Percentiles rank a stretch among this genome's conserved stretches.
These are phyloP conservation scores for Colletotrichum siamense DNA, from an alignment of 2,329 filamentous ascomycete species.

Conservation along the genomic window DNA sequence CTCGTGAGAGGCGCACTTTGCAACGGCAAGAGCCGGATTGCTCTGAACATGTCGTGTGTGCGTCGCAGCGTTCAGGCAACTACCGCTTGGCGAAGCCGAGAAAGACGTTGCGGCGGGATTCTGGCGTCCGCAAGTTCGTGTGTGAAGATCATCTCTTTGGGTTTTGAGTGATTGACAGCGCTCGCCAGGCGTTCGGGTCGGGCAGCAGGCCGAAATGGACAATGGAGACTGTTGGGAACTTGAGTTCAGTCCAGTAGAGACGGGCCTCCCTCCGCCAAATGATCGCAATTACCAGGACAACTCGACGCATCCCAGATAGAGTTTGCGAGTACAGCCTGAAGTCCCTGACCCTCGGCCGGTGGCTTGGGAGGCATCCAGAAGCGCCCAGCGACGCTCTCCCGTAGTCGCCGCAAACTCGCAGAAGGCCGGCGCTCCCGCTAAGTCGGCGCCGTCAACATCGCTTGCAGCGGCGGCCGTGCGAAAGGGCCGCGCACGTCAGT, in stretches of 20 bases:
- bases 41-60: background rate
- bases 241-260: background rate
- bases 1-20: background rate
- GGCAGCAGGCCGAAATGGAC: background rate
- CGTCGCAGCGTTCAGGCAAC: background rate
- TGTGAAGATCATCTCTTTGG: background rate
- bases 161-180: background rate
- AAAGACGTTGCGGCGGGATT: background rate
- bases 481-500: slow-evolving; percentile 5
- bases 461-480: slow-evolving; percentile 19
- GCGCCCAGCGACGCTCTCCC: slow-evolving; percentile 1
- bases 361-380: background rate
- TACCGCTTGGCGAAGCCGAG: slow-evolving; percentile 8
- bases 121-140: background rate
- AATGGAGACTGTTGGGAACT: background rate
- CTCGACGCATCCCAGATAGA: background rate
- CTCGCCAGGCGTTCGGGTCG: background rate
- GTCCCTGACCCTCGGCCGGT: background rate
- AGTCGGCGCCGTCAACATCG: slow-evolving; percentile 13
- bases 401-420: background rate
- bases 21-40: slow-evolving; percentile 1
- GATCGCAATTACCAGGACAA: background rate
- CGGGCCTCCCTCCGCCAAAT: background rate
- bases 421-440: background rate
- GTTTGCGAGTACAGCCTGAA: background rate